These are phyloP conservation scores for Argentina anserina DNA, from an alignment of 306 rosid species.

Conservation along the genomic window DNA sequence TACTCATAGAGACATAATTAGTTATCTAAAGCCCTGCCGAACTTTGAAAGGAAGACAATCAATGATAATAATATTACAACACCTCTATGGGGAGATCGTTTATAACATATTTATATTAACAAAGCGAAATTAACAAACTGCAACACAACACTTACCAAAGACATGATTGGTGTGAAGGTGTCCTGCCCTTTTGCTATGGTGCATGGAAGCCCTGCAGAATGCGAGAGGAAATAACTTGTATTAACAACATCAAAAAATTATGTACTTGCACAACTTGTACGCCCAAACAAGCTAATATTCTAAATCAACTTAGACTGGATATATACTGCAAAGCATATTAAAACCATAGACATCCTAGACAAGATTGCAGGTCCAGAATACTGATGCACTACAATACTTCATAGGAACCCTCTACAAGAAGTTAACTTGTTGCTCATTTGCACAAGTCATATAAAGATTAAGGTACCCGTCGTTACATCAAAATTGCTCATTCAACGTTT, in stretches of 20 bases:
- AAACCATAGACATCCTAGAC: too few species aligned
- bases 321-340: not conserved
- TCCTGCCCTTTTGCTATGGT: conserved; percentile 87
- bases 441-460: too few species aligned
- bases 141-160: conserved; percentile 45
- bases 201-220: conserved; percentile 99
- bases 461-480: too few species aligned
- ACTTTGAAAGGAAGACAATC: not conserved
- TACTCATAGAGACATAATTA: conserved; percentile 3
- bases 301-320: not conserved
- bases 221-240: conserved; percentile 2
- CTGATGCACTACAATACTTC: not conserved
- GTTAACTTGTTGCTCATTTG: not conserved
- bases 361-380: too few species aligned
- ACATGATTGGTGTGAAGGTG: conserved; percentile 92
- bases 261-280: not conserved
- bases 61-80: not conserved
- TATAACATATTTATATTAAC: not conserved
- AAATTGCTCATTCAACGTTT: not conserved
- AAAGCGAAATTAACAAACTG: conserved; percentile 15
- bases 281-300: not conserved
- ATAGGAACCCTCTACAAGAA: not conserved
- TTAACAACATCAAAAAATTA: conserved; percentile 8
- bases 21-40: not conserved
- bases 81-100: not conserved